Evolutionary conservation across 495 filamentous ascomycete species (phyloP).

Genomic region (Penicillium alfredii): DNA sequence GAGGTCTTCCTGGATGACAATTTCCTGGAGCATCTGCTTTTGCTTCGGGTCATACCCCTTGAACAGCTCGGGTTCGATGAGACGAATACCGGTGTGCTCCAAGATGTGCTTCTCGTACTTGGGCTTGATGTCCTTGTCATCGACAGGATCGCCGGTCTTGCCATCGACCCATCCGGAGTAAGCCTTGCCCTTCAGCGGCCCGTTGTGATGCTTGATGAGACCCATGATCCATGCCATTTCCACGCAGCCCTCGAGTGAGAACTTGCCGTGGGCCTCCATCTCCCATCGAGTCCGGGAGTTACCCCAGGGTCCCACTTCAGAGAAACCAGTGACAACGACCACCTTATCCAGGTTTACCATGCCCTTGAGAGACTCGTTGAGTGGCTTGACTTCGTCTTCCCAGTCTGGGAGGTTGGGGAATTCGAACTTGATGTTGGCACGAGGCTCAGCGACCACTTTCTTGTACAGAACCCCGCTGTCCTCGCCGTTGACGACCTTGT

Average conservation of each 20-base stretch:
- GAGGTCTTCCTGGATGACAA: slow-evolving; percentile 92
- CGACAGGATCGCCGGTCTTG: slow-evolving; percentile 90
- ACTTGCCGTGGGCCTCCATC: slow-evolving; percentile 95
- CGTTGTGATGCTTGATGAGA: slow-evolving; percentile 96
- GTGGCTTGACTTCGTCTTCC: slow-evolving; percentile 82
- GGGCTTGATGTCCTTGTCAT: slow-evolving; percentile 94
- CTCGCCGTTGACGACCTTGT: slow-evolving; percentile 95
- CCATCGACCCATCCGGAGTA: slow-evolving; percentile 97
- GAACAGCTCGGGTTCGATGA: slow-evolving; percentile 97
- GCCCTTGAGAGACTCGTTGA: slow-evolving; percentile 80
- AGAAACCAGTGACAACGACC: slow-evolving; percentile 93
- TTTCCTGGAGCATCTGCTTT: slow-evolving; percentile 96
- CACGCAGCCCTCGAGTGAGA: slow-evolving; percentile 95
- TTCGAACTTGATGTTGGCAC: slow-evolving; percentile 94
- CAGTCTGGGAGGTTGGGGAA: slow-evolving; percentile 88
- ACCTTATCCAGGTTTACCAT: slow-evolving; percentile 99
- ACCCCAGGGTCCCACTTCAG: slow-evolving; percentile 96
- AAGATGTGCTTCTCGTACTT: slow-evolving; percentile 97
- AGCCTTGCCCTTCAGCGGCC: slow-evolving; percentile 92
- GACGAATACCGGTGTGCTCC: slow-evolving; percentile 93
- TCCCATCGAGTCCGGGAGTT: slow-evolving; percentile 98
- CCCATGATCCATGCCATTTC: slow-evolving; percentile 99
- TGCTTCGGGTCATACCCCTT: slow-evolving; percentile 95
- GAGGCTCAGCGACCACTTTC: slow-evolving; percentile 84
- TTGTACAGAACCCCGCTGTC: slow-evolving; percentile 88